phyloP scores from a whole-genome alignment of 1,139 yeast species.

The Pichia sp. region DNA sequence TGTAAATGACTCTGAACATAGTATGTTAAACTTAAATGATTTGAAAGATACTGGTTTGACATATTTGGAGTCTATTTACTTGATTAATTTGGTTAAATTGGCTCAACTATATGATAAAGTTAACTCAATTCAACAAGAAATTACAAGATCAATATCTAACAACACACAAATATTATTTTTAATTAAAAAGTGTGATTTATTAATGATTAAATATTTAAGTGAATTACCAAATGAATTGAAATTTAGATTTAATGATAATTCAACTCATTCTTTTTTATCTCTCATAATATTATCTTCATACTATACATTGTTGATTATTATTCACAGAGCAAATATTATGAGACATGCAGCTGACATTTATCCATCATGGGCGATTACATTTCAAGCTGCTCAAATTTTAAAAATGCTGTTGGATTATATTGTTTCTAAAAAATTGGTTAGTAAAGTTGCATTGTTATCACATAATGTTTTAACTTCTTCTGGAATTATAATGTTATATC shows the following conservation, averaged over 20 bases:
- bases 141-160: slow-evolving; percentile 5
- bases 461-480: slow-evolving; percentile 57
- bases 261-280: slow-evolving; percentile 47
- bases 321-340: slow-evolving; percentile 65
- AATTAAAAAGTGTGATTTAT: slow-evolving; percentile 63
- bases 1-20: slow-evolving; percentile 71
- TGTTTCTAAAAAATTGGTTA: slow-evolving; percentile 44
- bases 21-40: slow-evolving; percentile 63
- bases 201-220: slow-evolving; percentile 75
- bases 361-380: slow-evolving; percentile 81
- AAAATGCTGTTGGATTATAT: slow-evolving; percentile 59
- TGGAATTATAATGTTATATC: slow-evolving; percentile 65
- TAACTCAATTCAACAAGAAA: slow-evolving; percentile 60
- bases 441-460: slow-evolving; percentile 50
- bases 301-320: slow-evolving; percentile 62
- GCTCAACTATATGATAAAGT: slow-evolving; percentile 73
- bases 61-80: slow-evolving; percentile 50
- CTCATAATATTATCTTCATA: slow-evolving; percentile 66
- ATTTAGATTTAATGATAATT: slow-evolving; percentile 52
- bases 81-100: slow-evolving; percentile 59
- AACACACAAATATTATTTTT: slow-evolving; percentile 27
- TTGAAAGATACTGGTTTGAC: slow-evolving; percentile 42
- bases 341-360: slow-evolving; percentile 49
- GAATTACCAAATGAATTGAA: slow-evolving; percentile 59
- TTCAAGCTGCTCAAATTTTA: slow-evolving; percentile 80